These are phyloP conservation scores for Metarhizium humberi DNA, from an alignment of 2,329 filamentous ascomycete genomes.

Conservation along the genomic window DNA sequence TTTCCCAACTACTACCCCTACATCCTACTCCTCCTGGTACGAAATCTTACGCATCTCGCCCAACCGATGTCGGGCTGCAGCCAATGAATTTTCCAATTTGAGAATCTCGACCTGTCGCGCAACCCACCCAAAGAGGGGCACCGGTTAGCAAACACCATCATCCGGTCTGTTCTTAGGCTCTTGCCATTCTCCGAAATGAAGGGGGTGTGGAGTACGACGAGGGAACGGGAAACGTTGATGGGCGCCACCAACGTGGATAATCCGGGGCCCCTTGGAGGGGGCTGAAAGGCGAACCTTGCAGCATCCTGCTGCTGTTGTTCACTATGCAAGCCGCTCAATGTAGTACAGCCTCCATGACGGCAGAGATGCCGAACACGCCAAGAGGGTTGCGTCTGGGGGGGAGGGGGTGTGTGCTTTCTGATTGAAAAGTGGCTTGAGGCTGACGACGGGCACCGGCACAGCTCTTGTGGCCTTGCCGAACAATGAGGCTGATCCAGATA, in stretches of 20 bases:
- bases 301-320: not conserved
- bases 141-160: slow-evolving; percentile 7
- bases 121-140: not conserved
- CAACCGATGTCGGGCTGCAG: slow-evolving; percentile 68
- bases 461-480: not conserved
- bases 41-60: slow-evolving; percentile 98
- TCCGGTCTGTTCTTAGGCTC: not conserved
- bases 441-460: not conserved
- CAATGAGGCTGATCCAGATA: not conserved
- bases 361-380: not conserved
- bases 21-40: slow-evolving; percentile 66
- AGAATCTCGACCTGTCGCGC: slow-evolving; percentile 78
- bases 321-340: slow-evolving; percentile 1
- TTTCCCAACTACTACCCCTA: not conserved
- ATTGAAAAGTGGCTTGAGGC: not conserved
- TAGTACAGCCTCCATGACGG: not conserved
- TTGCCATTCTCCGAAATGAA: not conserved
- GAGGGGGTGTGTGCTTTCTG: not conserved
- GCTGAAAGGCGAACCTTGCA: not conserved
- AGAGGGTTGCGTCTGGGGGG: not conserved
- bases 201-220: not conserved
- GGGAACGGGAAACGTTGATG: not conserved
- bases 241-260: not conserved
- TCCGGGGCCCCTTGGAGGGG: not conserved
- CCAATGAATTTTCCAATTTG: slow-evolving; percentile 81